phyloP scores from a whole-genome alignment of 1,284 basidiomycete genomes.

The Boletus subluridellus region DNA sequence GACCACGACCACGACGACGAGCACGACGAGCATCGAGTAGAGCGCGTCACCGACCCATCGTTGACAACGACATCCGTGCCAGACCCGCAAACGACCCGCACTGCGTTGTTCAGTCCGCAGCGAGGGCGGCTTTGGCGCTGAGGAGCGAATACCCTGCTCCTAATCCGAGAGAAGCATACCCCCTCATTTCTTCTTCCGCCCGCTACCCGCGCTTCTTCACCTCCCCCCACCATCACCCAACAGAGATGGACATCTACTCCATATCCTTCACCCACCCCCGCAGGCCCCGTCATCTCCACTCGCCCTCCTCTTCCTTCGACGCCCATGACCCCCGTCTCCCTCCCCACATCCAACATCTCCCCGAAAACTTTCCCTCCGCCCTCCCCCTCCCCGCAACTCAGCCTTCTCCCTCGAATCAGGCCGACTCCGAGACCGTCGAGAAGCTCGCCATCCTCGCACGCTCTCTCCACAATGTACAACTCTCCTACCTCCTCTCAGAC shows the following conservation, averaged over 20 bases:
- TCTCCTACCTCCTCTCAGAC: conserved; percentile 74
- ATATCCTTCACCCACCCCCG: conserved; percentile 87
- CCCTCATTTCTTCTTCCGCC: conserved; percentile 12
- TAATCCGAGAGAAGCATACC: conserved; percentile 22
- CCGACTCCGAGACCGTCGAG: conserved; percentile 73
- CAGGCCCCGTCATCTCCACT: conserved; percentile 59
- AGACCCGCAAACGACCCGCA: neutral
- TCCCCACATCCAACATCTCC: conserved; percentile 37
- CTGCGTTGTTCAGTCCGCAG: neutral
- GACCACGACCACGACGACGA: conserved; percentile 20
- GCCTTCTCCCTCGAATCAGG: conserved; percentile 45
- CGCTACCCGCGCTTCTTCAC: conserved; percentile 4
- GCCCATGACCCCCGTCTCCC: conserved; percentile 50
- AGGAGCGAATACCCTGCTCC: conserved; percentile 31
- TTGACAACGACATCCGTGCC: conserved; percentile 3
- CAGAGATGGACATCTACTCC: conserved; percentile 85
- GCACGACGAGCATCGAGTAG: conserved; percentile 19
- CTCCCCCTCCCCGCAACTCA: conserved; percentile 37
- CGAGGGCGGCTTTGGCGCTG: conserved; percentile 13
- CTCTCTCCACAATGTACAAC: conserved; percentile 76
- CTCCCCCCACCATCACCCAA: conserved; percentile 3
- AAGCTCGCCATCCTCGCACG: conserved; percentile 78
- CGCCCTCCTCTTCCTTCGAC: conserved; percentile 61
- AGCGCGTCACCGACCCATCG: conserved; percentile 22
- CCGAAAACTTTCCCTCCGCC: conserved; percentile 36